phyloP scores from a whole-genome alignment of 495 filamentous ascomycete species.

The Podospora tetraspora region DNA sequence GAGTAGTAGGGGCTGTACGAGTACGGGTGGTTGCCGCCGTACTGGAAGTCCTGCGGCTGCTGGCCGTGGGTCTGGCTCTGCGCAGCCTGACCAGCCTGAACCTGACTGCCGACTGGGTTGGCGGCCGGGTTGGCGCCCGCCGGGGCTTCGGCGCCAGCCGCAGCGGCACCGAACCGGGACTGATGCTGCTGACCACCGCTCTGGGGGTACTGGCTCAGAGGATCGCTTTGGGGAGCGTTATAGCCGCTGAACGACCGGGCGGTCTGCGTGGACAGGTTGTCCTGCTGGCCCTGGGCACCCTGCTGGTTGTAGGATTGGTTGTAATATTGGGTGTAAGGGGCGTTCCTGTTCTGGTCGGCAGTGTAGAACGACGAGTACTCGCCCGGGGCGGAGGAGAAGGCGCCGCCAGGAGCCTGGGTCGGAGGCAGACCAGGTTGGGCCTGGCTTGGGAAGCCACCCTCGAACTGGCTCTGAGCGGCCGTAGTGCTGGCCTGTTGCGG shows the following conservation, averaged over 20 bases:
- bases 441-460: constrained; percentile 48
- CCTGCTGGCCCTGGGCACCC: constrained; percentile 59
- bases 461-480: constrained; percentile 40
- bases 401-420: constrained; percentile 50
- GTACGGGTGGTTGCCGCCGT: constrained; percentile 68
- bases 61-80: constrained; percentile 55
- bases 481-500: constrained; percentile 56
- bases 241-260: constrained; percentile 72
- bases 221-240: constrained; percentile 64
- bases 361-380: constrained; percentile 86
- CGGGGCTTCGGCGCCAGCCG: constrained; percentile 60
- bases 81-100: constrained; percentile 54
- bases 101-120: constrained; percentile 31
- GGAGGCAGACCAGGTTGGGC: constrained; percentile 54
- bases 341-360: constrained; percentile 67
- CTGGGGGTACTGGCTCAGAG: constrained; percentile 67
- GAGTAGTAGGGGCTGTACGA: constrained; percentile 75
- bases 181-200: constrained; percentile 48
- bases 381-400: constrained; percentile 66
- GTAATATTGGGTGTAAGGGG: constrained; percentile 42
- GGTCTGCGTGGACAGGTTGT: constrained; percentile 56
- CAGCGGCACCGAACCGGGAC: constrained; percentile 46
- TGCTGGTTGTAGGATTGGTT: constrained; percentile 70
- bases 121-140: constrained; percentile 85
- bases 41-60: constrained; percentile 61